phyloP scores from a whole-genome alignment of 257 asterid species.

The Fraxinus quadrangulata region DNA sequence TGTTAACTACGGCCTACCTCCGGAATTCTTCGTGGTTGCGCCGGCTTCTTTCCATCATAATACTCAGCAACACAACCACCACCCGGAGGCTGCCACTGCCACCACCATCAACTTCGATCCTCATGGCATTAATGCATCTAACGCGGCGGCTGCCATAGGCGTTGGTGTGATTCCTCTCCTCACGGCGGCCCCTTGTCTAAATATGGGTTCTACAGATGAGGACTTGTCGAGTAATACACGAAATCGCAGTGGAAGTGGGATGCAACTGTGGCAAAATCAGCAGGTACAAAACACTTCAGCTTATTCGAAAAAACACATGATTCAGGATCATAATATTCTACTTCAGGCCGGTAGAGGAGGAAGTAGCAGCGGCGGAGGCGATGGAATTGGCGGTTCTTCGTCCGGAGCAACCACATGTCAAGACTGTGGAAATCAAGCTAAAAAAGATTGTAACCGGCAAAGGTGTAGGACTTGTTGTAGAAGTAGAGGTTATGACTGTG shows the following conservation, averaged over 20 bases:
- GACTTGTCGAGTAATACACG: constrained; percentile 18
- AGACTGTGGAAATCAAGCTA: constrained; percentile 76
- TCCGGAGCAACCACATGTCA: constrained; percentile 53
- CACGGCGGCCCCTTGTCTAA: constrained; percentile 47
- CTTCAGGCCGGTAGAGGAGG: constrained; percentile 15
- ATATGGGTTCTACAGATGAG: constrained; percentile 21
- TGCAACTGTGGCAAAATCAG: constrained; percentile 57
- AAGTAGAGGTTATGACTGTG: constrained; percentile 59
- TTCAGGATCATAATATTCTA: constrained; percentile 28
- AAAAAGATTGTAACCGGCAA: constrained; percentile 60
- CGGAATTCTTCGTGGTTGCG: constrained; percentile 67
- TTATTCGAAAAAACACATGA: constrained; percentile 33
- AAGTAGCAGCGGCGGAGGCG: not conserved
- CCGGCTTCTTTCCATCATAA: constrained; percentile 58
- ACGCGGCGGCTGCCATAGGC: constrained; percentile 31
- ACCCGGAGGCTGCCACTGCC: constrained; percentile 26
- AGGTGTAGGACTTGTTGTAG: constrained; percentile 68
- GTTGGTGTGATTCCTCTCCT: constrained; percentile 58
- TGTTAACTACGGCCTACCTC: constrained; percentile 58
- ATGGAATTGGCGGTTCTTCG: constrained; percentile 25
- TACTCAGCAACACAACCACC: constrained; percentile 26
- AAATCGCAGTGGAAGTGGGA: constrained; percentile 33
- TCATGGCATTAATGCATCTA: constrained; percentile 33
- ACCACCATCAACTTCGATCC: constrained; percentile 58
- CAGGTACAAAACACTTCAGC: constrained; percentile 27